Evolutionary conservation across 306 rosid species (phyloP), one percentile per base, ranked within the genome.

Genomic region (Herpetospermum pedunculosum): DNA sequence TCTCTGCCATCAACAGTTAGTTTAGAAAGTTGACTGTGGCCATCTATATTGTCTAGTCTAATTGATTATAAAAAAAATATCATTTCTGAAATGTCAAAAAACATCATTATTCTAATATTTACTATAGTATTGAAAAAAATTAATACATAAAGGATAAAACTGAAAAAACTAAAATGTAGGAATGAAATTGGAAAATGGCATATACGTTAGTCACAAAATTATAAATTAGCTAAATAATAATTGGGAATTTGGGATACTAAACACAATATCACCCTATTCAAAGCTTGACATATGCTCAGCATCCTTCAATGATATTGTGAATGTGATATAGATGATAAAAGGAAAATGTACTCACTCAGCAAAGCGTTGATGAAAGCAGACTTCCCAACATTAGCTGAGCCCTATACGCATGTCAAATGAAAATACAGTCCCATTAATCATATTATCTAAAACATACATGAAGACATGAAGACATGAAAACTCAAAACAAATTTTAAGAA

Each of bases 361-460:
- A 94, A 77, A 77, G 97, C 97, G 63, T 85, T 87, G 77, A 94
- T 89, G 76, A 94, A 94, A 76, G 98, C 98, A 57, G 98, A 93
- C 83, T 91, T 93, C 69, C 98, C 97, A 81, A 94, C 98, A 86
- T 94, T 94, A 72, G 98, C 98, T 53, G 96, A 86, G 28, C 98
- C 98, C 95, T 94, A 76, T 21, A 79, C 30, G 49, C 50, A 77
- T 23, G 30, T 21, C 37, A 73, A 50, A 21, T 63, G 75, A 55
- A 81, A 16, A 48, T 67, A 63, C 67, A 35, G 26, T 77, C 75
- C 37, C 15, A 70, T 64, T 40, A 68, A 69, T 79, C 11, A 32
- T 28, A 71, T 15, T 48, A 71, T 28, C 60, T 71, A 71, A 48
- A 69, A 28, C 18, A 71, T 2, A 16, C n/a, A 46, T 15, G 48